Conservation (phyloP, 495 filamentous ascomycete genomes). For the Penicillium turbatum region DNA sequence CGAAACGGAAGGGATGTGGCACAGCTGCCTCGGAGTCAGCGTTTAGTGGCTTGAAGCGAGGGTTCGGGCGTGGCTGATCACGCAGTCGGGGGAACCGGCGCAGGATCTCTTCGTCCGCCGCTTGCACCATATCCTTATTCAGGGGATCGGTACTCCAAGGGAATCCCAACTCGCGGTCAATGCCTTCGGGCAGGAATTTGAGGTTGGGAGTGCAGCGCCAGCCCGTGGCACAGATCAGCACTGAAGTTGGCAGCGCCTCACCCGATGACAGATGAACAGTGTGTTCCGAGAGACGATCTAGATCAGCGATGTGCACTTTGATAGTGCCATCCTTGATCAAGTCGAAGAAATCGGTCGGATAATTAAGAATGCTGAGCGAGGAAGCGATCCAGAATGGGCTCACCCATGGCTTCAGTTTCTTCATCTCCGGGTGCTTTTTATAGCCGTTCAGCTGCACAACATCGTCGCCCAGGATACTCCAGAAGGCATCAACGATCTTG, state of each 20-base stretch:
- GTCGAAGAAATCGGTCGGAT: slow-evolving; percentile 61
- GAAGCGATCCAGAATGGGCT: slow-evolving; percentile 59
- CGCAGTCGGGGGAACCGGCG: slow-evolving; percentile 59
- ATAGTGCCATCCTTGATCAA: slow-evolving; percentile 54
- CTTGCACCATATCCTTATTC: slow-evolving; percentile 21
- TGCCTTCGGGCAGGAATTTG: slow-evolving; percentile 55
- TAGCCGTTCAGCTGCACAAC: slow-evolving; percentile 55
- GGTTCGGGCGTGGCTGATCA: slow-evolving; percentile 33
- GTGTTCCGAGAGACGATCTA: slow-evolving; percentile 45
- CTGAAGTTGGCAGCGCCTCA: slow-evolving; percentile 47
- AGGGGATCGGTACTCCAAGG: slow-evolving; percentile 33
- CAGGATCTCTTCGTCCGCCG: slow-evolving; percentile 66
- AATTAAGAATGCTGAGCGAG: slow-evolving; percentile 66
- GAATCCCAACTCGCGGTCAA: slow-evolving; percentile 37
- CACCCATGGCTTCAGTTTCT: slow-evolving; percentile 64
- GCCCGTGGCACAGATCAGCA: slow-evolving; percentile 67
- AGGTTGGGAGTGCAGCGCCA: slow-evolving; percentile 63
- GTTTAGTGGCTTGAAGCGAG: slow-evolving; percentile 27
- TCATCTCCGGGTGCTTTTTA: slow-evolving; percentile 57
- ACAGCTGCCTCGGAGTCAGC: slow-evolving; percentile 29
- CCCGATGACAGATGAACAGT: slow-evolving; percentile 56
- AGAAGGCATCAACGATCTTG: slow-evolving; percentile 65
- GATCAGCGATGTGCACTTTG: slow-evolving; percentile 58
- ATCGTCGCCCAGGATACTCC: slow-evolving; percentile 56
- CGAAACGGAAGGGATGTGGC: slow-evolving; percentile 48